phyloP scores from a whole-genome alignment of 331 rosid genomes.

The Pyrus hybrid region DNA sequence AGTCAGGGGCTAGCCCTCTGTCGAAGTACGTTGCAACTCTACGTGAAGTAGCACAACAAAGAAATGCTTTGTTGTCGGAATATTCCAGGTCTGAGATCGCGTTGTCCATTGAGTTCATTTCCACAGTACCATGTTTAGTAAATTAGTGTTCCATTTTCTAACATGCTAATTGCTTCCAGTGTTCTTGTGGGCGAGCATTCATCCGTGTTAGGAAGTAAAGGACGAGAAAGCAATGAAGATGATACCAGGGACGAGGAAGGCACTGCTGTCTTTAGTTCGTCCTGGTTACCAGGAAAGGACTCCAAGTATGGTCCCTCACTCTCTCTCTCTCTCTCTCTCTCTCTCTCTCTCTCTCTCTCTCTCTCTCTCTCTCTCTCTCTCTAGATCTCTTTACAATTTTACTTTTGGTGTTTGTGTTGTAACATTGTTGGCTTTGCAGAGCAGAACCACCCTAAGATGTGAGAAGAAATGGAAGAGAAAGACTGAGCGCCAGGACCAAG shows the following conservation, averaged over 20 bases:
- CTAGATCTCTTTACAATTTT: neutral
- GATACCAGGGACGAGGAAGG: slow-evolving; percentile 39
- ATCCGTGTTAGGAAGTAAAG: slow-evolving; percentile 43
- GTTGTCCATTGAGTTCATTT: slow-evolving; percentile 3
- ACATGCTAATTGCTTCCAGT: slow-evolving; percentile 34
- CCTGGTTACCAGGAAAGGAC: slow-evolving; percentile 85
- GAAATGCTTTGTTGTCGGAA: slow-evolving; percentile 45
- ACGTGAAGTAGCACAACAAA: slow-evolving; percentile 60
- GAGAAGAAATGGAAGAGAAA: slow-evolving; percentile 47
- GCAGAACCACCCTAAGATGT: slow-evolving; percentile 31
- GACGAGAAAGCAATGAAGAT: slow-evolving; percentile 52
- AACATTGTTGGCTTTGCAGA: slow-evolving; percentile 28
- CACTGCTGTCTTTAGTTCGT: slow-evolving; percentile 59
- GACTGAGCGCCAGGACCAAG: slow-evolving; percentile 23
- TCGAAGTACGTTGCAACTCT: slow-evolving; percentile 42
- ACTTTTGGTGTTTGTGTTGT: neutral
- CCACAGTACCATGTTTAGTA: slow-evolving; percentile 8
- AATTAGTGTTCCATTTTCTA: slow-evolving; percentile 25
- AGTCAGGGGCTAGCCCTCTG: slow-evolving; percentile 54
- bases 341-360: too few relatives aligned
- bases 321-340: neutral
- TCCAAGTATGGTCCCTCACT: slow-evolving; percentile 44
- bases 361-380: neutral
- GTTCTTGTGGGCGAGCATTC: slow-evolving; percentile 77
- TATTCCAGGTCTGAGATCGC: slow-evolving; percentile 44